Evolutionary conservation across 176 grass and related monocot genomes (phyloP).

Genomic region (Zizania latifolia): DNA sequence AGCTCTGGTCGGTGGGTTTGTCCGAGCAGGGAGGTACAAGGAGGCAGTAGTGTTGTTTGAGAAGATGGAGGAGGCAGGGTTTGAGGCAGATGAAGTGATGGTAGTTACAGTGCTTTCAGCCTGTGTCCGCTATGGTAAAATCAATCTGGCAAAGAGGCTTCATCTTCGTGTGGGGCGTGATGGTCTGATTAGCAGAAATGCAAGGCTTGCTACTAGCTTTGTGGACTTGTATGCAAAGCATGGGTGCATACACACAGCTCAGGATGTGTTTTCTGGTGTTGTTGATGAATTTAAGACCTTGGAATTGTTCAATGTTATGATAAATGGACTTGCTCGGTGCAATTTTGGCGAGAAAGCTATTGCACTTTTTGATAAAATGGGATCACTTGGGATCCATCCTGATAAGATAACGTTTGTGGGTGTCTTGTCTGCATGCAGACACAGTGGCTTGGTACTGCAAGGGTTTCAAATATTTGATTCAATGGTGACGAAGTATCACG

Average conservation of each 20-base stretch:
- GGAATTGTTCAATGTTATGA: slow-evolving; percentile 56
- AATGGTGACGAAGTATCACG: slow-evolving; percentile 39
- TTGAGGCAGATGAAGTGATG: slow-evolving; percentile 38
- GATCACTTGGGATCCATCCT: slow-evolving; percentile 29
- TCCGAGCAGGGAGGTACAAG: slow-evolving; percentile 21
- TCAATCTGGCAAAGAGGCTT: slow-evolving; percentile 43
- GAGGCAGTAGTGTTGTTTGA: slow-evolving; percentile 47
- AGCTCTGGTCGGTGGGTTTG: slow-evolving; percentile 41
- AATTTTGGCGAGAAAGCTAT: slow-evolving; percentile 40
- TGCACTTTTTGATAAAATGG: slow-evolving; percentile 46
- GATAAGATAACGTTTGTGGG: slow-evolving; percentile 41
- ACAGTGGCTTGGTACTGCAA: slow-evolving; percentile 32
- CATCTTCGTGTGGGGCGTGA: slow-evolving; percentile 21
- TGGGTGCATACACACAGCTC: slow-evolving; percentile 41
- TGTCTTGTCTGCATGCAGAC: slow-evolving; percentile 47
- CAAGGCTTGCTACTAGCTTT: slow-evolving; percentile 39
- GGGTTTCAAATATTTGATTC: slow-evolving; percentile 35
- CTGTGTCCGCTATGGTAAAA: slow-evolving; percentile 20
- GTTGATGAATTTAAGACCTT: slow-evolving; percentile 36
- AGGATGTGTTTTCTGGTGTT: slow-evolving; percentile 38
- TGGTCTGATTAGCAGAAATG: slow-evolving; percentile 21
- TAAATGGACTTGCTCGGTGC: slow-evolving; percentile 41
- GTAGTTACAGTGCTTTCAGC: slow-evolving; percentile 39
- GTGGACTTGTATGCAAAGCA: slow-evolving; percentile 58
- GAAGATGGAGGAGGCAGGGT: slow-evolving; percentile 35